These are phyloP conservation scores for Talaromyces marneffei DNA, from an alignment of 2,329 filamentous ascomycete genomes.

Conservation along the genomic window DNA sequence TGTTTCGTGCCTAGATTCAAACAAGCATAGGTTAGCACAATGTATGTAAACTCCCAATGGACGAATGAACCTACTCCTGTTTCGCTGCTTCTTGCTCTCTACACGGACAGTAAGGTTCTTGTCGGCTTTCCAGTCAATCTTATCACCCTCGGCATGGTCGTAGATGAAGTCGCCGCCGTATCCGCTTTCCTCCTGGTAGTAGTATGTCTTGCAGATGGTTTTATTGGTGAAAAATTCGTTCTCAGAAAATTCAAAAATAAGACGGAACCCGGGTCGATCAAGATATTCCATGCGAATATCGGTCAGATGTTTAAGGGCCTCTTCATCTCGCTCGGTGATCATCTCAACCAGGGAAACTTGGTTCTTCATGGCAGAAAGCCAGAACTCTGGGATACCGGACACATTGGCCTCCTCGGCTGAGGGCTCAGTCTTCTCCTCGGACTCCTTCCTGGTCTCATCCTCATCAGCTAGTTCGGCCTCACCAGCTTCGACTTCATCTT, in stretches of 20 bases:
- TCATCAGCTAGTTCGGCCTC: conserved; percentile 72
- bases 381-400: conserved; percentile 95
- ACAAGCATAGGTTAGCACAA: conserved; percentile 14
- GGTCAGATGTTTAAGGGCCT: conserved; percentile 77
- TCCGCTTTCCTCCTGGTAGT: conserved; percentile 96
- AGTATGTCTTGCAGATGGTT: conserved; percentile 95
- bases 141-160: conserved; percentile 95
- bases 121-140: conserved; percentile 92
- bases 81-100: conserved; percentile 99
- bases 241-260: conserved; percentile 93
- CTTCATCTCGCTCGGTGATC: conserved; percentile 96
- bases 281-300: conserved; percentile 99
- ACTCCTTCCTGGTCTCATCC: conserved; percentile 54
- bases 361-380: conserved; percentile 99
- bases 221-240: conserved; percentile 99
- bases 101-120: conserved; percentile 91
- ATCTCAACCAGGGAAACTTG: conserved; percentile 94
- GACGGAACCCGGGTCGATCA: conserved; percentile 93
- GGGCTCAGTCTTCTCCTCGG: conserved; percentile 48
- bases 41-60: neutral
- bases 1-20: conserved; percentile 80
- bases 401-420: conserved; percentile 45
- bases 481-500: conserved; percentile 79
- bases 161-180: conserved; percentile 99
- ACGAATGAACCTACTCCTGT: conserved; percentile 72